Evolutionary conservation across 495 filamentous ascomycete species (phyloP).

Genomic region (Podospora pseudopauciseta): DNA sequence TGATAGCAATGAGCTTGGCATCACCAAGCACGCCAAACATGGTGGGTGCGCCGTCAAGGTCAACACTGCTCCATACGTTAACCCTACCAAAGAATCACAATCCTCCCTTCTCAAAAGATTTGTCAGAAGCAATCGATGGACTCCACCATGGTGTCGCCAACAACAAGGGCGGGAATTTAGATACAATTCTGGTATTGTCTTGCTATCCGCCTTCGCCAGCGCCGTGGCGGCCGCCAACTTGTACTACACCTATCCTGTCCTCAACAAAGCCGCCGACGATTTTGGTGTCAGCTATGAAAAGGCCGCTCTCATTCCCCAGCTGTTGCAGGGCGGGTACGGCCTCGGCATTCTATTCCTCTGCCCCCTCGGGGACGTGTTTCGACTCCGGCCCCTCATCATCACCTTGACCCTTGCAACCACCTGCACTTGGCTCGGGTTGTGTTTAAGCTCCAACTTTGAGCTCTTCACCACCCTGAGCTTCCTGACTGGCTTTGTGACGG

Average conservation of each 20-base stretch:
- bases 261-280: conserved; percentile 60
- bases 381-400: conserved; percentile 64
- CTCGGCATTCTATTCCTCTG: conserved; percentile 68
- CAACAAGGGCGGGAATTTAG: background rate
- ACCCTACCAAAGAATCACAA: background rate
- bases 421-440: conserved; percentile 58
- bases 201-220: background rate
- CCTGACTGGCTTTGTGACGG: conserved; percentile 63
- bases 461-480: conserved; percentile 65
- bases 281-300: conserved; percentile 59
- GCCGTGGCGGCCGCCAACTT: conserved; percentile 64
- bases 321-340: conserved; percentile 79
- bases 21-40: background rate
- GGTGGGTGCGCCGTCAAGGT: background rate
- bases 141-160: background rate
- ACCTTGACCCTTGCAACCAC: conserved; percentile 54
- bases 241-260: conserved; percentile 70
- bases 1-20: background rate
- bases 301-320: conserved; percentile 58
- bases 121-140: background rate
- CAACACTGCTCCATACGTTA: background rate
- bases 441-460: conserved; percentile 58
- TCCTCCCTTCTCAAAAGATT: background rate
- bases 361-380: conserved; percentile 69
- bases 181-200: background rate